Conservation (phyloP, 257 asterid genomes). For the Rehmannia glutinosa region DNA sequence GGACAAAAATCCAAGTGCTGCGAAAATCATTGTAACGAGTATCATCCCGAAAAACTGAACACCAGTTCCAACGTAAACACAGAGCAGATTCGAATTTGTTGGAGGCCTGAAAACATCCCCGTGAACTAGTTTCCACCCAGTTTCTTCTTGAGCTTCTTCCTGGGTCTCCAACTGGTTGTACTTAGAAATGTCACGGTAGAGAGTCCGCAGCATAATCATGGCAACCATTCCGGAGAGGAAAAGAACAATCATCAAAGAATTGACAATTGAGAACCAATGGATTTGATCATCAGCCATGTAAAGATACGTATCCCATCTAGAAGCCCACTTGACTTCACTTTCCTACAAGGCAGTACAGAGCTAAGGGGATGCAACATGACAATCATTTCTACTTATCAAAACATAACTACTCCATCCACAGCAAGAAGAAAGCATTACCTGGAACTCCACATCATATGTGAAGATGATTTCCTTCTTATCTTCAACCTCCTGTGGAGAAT, state of each 20-base stretch:
- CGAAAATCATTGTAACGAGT: conserved; percentile 76
- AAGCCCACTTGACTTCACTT: conserved; percentile 92
- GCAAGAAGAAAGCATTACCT: conserved; percentile 35
- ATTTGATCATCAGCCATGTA: conserved; percentile 92
- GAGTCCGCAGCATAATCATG: conserved; percentile 90
- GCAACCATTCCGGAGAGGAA: conserved; percentile 97
- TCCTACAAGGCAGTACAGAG: conserved; percentile 65
- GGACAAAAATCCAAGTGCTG: conserved; percentile 80
- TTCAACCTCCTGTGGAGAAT: conserved; percentile 77
- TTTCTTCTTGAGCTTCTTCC: conserved; percentile 94
- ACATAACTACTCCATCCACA: not conserved
- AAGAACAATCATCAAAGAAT: conserved; percentile 85
- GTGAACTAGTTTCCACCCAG: conserved; percentile 95
- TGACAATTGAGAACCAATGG: conserved; percentile 89
- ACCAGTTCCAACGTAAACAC: conserved; percentile 86
- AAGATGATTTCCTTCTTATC: conserved; percentile 74
- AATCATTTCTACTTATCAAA: not conserved
- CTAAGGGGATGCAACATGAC: not conserved
- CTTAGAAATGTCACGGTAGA: conserved; percentile 85
- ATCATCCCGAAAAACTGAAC: conserved; percentile 86
- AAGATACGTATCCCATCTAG: conserved; percentile 93
- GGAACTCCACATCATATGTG: conserved; percentile 87
- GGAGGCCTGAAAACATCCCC: conserved; percentile 94
- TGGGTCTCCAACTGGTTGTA: conserved; percentile 91
- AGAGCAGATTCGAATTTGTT: conserved; percentile 67